Base-by-base conservation (phyloP, 148 eudicot species). In the Cornus suecica region DNA sequence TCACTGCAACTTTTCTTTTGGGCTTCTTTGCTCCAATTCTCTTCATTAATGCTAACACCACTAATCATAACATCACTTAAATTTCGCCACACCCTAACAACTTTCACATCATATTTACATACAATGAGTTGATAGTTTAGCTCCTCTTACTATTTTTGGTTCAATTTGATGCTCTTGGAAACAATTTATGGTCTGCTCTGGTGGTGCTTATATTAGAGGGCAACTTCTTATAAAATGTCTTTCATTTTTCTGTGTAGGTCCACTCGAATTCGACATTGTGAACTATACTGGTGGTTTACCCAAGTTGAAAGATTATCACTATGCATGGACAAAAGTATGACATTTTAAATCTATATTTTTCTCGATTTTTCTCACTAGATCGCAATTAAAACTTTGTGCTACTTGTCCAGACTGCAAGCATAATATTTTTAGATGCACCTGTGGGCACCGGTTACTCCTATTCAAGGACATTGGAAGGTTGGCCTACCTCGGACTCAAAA, bases 381-480 rank as follows among this genome's bases (percentile, higher is more conserved):
- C 15, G 20, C 1, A 18, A 48, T 48, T 16, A 16, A 48, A 3
- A 37, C 9, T 37, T 37, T 4, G 42, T 48, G 18, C 13, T 48
- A 48, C 20, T 73, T 11, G 20, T 73, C 52, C 76, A 82, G 85
- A 69, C 65, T 71, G 74, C 82, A 60, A 82, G 78, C 73, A 68
- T 82, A 31, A 71, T 82, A 61, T 82, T 82, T 72, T 48, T 82
- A 56, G 85, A 82, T 68, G 66, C 77, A 71, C 85, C 85, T 0
- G 79, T 75, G 70, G 85, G 85, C 22, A 75, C 82, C 0, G 85
- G 85, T 9, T 82, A 79, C 79, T 82, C 85, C 52, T 82, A 82
- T 69, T 60, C 79, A 18, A 82, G 72, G 72, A 74, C 79, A 13
- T 41, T n/a, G 2, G 72, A 24, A 28, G 82, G 70, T n/a, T 80